Base-by-base conservation (phyloP, 345 rosid species). In the Balakata baccata region DNA sequence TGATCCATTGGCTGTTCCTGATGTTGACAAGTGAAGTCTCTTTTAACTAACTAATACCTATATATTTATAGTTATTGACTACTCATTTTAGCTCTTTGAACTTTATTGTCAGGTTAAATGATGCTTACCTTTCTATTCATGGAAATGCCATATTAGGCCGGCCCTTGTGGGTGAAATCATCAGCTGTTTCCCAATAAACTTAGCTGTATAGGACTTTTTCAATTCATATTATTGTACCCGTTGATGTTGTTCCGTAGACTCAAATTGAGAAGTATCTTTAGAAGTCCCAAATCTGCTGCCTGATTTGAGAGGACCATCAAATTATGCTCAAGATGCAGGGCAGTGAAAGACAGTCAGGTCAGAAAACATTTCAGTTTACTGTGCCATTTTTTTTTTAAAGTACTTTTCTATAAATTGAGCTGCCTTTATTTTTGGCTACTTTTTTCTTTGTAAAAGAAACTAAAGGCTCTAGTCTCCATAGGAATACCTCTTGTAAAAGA, bases 1-100 rank as follows among this genome's bases (percentile, higher is more conserved):
- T 63, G 97, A 94, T 79, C 99, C 99, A 53, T 73, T 86, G 84
- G 89, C 98, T 46, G 85, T 92, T 69, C 92, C 91, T 16, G 98
- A 92, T 84, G 92, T 92, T 46, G 92, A 95, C 61, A 90, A 85
- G 99, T 92, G 78, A 84, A 29, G 49, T 64, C 34, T 29, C 65
- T 77, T 25, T 56, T 25, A 29, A 38, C 34, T 7, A 41, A n/a
- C 11, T 38, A 49, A 14, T 9, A 17, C 4, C 14, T 38, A 3
- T 39, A 18, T 13, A n/a, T 1, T 22, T 53, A 23, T 50, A 57
- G 76, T 66, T 60, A 20, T 71, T 75, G 66, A 65, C 64, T 63
- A 56, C 20, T 54, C 23, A 64, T 53, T 74, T 45, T 54, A 23
- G 38, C 70, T 71, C n/a, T 72, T 68, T 77, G 39, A 73, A 74